phyloP scores from a whole-genome alignment of 768 basidiomycete species.

The Clavulina sp. region DNA sequence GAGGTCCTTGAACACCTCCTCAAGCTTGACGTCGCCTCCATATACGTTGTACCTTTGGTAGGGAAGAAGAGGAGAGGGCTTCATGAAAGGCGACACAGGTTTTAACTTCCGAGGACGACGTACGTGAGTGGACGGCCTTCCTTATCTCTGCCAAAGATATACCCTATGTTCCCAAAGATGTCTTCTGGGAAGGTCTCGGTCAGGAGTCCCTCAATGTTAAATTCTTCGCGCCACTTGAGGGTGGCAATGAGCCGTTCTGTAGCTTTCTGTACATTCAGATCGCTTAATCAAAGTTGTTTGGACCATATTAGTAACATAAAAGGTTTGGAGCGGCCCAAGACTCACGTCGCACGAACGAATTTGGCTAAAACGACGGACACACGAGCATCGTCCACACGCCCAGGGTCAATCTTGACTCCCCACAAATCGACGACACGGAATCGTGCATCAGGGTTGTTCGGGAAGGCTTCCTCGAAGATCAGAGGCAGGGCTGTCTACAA shows the following conservation, averaged over 20 bases:
- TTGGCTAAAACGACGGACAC: conserved; percentile 67
- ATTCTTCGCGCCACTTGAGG: conserved; percentile 51
- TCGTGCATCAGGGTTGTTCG: conserved; percentile 22
- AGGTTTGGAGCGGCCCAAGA: not conserved
- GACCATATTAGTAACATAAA: not conserved
- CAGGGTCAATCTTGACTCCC: conserved; percentile 53
- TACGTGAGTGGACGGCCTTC: conserved; percentile 52
- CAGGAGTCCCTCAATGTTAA: conserved; percentile 40
- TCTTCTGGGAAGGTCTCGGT: conserved; percentile 46
- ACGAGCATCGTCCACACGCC: conserved; percentile 32
- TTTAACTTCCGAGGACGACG: conserved; percentile 14
- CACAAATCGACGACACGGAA: conserved; percentile 32
- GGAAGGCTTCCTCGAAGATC: conserved; percentile 41
- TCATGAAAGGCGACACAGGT: not conserved
- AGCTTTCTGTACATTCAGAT: conserved; percentile 36
- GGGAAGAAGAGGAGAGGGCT: not conserved
- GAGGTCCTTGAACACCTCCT: conserved; percentile 60
- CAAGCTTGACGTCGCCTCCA: conserved; percentile 46
- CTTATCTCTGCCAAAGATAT: conserved; percentile 53
- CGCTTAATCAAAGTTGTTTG: conserved; percentile 24
- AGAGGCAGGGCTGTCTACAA: conserved; percentile 30
- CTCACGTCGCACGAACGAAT: conserved; percentile 58
- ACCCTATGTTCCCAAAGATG: conserved; percentile 45
- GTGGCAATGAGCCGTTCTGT: conserved; percentile 50
- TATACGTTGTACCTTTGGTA: conserved; percentile 55